Evolutionary conservation across 2,329 filamentous ascomycete genomes (phyloP).

Genomic region (Trichoderma afroharzianum): DNA sequence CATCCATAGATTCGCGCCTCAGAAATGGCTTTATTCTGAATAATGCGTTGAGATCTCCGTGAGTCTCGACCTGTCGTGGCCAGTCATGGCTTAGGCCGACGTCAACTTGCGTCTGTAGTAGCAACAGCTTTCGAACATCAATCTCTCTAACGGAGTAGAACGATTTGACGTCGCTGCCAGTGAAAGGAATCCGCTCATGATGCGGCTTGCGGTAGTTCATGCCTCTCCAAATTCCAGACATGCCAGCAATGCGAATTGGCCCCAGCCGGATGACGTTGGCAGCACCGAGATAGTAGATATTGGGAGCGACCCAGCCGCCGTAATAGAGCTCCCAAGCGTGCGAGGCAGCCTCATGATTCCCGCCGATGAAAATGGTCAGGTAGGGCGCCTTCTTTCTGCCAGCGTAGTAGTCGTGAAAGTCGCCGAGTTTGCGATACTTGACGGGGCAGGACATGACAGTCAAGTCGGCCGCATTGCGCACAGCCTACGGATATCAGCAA

Average conservation of each 20-base stretch:
- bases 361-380: slow-evolving; percentile 86
- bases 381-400: slow-evolving; percentile 75
- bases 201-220: slow-evolving; percentile 83
- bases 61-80: slow-evolving; percentile 78
- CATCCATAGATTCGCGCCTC: slow-evolving; percentile 68
- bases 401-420: slow-evolving; percentile 93
- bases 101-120: slow-evolving; percentile 83
- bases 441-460: slow-evolving; percentile 83
- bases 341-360: slow-evolving; percentile 92
- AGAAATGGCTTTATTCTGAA: slow-evolving; percentile 75
- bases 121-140: slow-evolving; percentile 84
- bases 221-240: slow-evolving; percentile 94
- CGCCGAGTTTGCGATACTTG: slow-evolving; percentile 84
- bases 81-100: slow-evolving; percentile 93
- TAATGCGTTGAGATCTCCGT: slow-evolving; percentile 65
- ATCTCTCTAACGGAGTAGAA: slow-evolving; percentile 89
- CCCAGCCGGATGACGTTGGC: slow-evolving; percentile 85
- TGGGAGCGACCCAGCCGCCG: slow-evolving; percentile 93
- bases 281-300: slow-evolving; percentile 95
- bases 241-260: slow-evolving; percentile 78
- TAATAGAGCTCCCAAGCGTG: slow-evolving; percentile 92
- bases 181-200: slow-evolving; percentile 82
- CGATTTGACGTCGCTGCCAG: slow-evolving; percentile 67
- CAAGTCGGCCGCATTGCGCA: slow-evolving; percentile 84
- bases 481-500: slow-evolving; percentile 51